These are phyloP conservation scores for Discostella stelligeroides DNA, from an alignment of 108 stramenopile genomes.

Conservation along the genomic window DNA sequence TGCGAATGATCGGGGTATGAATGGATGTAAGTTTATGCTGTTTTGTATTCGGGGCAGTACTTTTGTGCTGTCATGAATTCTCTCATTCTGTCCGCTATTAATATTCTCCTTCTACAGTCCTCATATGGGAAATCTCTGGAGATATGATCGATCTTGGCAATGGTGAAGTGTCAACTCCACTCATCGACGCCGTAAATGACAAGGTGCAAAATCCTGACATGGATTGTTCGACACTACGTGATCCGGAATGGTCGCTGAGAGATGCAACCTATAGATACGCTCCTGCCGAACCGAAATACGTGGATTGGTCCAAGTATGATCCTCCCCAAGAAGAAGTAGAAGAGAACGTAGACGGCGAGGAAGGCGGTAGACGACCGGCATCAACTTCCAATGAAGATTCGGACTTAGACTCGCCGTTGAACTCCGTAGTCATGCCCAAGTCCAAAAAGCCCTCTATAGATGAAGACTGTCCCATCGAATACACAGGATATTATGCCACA, in stretches of 20 bases:
- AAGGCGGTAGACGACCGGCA: not conserved
- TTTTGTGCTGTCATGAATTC: not conserved
- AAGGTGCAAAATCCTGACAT: conserved; percentile 34
- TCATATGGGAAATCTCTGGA: conserved; percentile 44
- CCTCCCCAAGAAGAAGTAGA: conserved; percentile 8
- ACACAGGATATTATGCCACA: conserved; percentile 30
- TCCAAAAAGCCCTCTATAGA: not conserved
- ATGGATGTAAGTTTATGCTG: conserved; percentile 38
- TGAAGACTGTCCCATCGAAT: conserved; percentile 24
- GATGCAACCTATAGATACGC: conserved; percentile 26
- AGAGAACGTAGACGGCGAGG: conserved; percentile 21
- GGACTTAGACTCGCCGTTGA: not conserved
- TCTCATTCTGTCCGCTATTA: not conserved
- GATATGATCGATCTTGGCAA: conserved; percentile 41
- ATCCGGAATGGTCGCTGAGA: conserved; percentile 15
- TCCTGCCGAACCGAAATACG: conserved; percentile 31
- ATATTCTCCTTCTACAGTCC: conserved; percentile 7
- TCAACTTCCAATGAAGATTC: not conserved
- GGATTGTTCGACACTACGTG: conserved; percentile 29
- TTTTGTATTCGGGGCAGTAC: not conserved
- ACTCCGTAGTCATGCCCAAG: not conserved
- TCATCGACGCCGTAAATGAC: conserved; percentile 40
- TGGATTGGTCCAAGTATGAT: conserved; percentile 24
- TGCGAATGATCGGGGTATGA: conserved; percentile 36
- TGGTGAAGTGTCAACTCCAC: conserved; percentile 31